These are phyloP conservation scores for Kuraishia cidri DNA, from an alignment of 805 yeast genomes.

Conservation along the genomic window DNA sequence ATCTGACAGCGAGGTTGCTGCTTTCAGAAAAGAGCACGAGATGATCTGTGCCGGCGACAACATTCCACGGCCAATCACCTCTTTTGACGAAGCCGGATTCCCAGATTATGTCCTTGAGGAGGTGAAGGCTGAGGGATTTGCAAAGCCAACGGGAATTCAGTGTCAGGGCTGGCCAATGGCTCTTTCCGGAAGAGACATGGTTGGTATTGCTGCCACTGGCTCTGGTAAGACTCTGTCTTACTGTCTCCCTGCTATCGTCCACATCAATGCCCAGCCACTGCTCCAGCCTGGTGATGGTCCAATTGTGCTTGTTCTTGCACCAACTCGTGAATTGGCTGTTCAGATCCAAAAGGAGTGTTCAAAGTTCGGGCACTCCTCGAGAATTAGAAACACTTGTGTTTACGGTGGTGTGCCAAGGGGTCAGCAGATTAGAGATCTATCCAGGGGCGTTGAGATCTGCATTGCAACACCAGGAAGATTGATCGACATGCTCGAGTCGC, in stretches of 20 bases:
- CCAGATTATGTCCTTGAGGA: constrained; percentile 88
- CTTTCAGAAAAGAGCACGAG: constrained; percentile 74
- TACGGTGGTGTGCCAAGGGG: constrained; percentile 99
- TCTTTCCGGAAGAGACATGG: constrained; percentile 95
- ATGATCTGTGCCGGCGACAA: constrained; percentile 80
- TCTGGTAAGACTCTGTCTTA: constrained; percentile 97
- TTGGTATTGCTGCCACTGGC: constrained; percentile 98
- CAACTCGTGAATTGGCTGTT: constrained; percentile 98
- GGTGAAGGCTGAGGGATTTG: constrained; percentile 89
- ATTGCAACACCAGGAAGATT: constrained; percentile 99
- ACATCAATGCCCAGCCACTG: constrained; percentile 96
- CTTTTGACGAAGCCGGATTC: constrained; percentile 96
- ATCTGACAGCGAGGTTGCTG: constrained; percentile 59
- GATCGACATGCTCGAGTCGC: constrained; percentile 93
- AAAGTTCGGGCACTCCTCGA: constrained; percentile 85
- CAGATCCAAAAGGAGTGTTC: constrained; percentile 95
- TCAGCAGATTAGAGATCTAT: constrained; percentile 91
- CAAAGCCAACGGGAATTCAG: constrained; percentile 91
- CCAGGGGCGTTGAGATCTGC: constrained; percentile 91
- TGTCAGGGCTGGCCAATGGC: constrained; percentile 99
- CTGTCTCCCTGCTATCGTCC: constrained; percentile 95
- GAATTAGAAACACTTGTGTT: constrained; percentile 94
- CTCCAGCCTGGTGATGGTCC: constrained; percentile 96
- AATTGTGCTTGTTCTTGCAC: constrained; percentile 89
- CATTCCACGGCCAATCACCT: constrained; percentile 89